These are phyloP conservation scores for Rubroshorea leprosula DNA, from an alignment of 345 rosid genomes.

Conservation along the genomic window DNA sequence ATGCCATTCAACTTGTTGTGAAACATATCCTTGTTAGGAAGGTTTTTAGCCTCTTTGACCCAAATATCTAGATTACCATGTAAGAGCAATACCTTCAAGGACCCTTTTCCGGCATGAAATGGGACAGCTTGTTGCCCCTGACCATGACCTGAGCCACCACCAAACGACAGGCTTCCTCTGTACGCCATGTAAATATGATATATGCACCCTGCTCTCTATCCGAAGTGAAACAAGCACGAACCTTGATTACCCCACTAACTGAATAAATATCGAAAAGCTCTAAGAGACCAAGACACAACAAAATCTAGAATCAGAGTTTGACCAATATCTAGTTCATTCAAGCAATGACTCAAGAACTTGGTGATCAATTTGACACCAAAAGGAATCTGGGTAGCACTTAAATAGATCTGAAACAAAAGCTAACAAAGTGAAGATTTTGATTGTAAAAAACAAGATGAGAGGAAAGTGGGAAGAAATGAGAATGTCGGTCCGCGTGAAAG, in stretches of 20 bases:
- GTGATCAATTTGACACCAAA: not conserved
- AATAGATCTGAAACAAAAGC: slow-evolving; percentile 6
- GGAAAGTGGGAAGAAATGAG: not conserved
- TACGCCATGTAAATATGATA: not conserved
- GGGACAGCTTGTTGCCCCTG: slow-evolving; percentile 52
- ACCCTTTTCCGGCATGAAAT: slow-evolving; percentile 45
- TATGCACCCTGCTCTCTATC: no score
- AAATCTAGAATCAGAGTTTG: slow-evolving; percentile 8
- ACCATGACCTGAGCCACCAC: slow-evolving; percentile 64
- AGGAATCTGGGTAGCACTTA: slow-evolving; percentile 5
- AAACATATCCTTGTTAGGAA: slow-evolving; percentile 85
- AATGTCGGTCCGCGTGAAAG: not conserved
- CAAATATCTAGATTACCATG: slow-evolving; percentile 86
- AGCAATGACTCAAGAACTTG: slow-evolving; percentile 7
- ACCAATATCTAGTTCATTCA: slow-evolving; percentile 5
- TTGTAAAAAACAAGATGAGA: not conserved
- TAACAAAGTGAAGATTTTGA: not conserved
- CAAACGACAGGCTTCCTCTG: slow-evolving; percentile 48
- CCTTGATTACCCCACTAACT: not conserved
- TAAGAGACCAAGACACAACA: no score
- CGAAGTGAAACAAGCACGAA: not conserved
- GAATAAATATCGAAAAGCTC: not conserved
- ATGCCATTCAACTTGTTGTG: slow-evolving; percentile 63
- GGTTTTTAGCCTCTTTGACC: slow-evolving; percentile 78
- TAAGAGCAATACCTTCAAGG: slow-evolving; percentile 46